These are phyloP conservation scores for Fusarium sp. DNA, from an alignment of 2,329 filamentous ascomycete genomes.

Conservation along the genomic window DNA sequence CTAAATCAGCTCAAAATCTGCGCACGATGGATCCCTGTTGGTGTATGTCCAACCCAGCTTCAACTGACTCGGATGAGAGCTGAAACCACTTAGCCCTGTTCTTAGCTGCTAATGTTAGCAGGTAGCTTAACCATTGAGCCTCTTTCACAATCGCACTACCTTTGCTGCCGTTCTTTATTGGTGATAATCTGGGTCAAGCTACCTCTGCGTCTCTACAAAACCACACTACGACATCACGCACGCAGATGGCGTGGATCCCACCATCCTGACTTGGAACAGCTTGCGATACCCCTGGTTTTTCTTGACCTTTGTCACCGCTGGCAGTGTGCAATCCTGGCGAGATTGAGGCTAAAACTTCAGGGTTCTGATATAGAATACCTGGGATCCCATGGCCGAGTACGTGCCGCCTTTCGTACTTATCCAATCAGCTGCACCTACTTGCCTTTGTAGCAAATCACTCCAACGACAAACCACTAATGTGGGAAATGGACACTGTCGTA, in stretches of 20 bases:
- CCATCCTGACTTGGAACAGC: slow-evolving; percentile 42
- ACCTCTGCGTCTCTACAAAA: slow-evolving; percentile 22
- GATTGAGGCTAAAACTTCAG: slow-evolving; percentile 32
- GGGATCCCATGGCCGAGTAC: slow-evolving; percentile 17
- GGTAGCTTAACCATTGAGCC: slow-evolving; percentile 20
- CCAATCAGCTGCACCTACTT: slow-evolving; percentile 10
- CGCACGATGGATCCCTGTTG: slow-evolving; percentile 41
- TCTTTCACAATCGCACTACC: slow-evolving; percentile 25
- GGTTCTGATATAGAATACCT: slow-evolving; percentile 18
- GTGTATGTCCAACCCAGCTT: slow-evolving; percentile 14
- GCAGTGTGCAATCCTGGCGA: slow-evolving; percentile 23
- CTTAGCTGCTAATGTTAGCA: slow-evolving; percentile 20
- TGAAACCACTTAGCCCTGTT: slow-evolving; percentile 41
- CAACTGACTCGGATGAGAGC: slow-evolving; percentile 38
- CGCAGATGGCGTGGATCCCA: slow-evolving; percentile 42
- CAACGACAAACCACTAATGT: slow-evolving; percentile 4
- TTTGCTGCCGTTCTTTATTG: not conserved
- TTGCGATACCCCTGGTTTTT: slow-evolving; percentile 34
- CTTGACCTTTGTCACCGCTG: slow-evolving; percentile 35
- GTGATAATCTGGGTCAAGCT: slow-evolving; percentile 14
- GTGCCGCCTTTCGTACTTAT: slow-evolving; percentile 8
- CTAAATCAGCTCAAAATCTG: slow-evolving; percentile 40
- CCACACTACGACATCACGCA: slow-evolving; percentile 34
- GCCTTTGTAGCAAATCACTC: slow-evolving; percentile 16
- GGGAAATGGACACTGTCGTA: slow-evolving; percentile 1